Evolutionary conservation across 2,329 filamentous ascomycete genomes (phyloP), one percentile per base, ranked within the genome.

Genomic region (Dactylella cylindrospora): DNA sequence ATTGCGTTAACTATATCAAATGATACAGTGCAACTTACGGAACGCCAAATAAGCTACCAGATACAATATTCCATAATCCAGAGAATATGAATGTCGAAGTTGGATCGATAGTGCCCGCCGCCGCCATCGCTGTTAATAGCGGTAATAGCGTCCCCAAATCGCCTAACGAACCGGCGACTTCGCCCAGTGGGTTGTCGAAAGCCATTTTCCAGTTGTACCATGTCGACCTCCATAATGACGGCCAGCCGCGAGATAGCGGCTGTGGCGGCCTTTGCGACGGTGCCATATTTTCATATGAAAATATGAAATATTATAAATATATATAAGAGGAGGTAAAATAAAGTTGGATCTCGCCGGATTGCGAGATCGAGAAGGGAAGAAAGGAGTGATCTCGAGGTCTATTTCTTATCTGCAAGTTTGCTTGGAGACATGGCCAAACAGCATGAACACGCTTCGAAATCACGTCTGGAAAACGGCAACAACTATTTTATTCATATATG

Each of bases 41-140:
- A 32, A 97, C 85, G 5, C 91, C 91, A 69, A 96, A 97, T 25
- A 84, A 74, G 1, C 84, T 70, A 13, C 91, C 93, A 0, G 90
- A 95, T 9, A 86, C 69, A 51, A 96, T 81, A 70, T 97, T 97
- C 73, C 86, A 91, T 7, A 90, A 70, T 1, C 93, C 93, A 0
- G 89, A 90, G 71, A 95, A 93, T 4, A 97, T 81, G 0, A 97
- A 79, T 0, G 91, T 96, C 40, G 84, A 84, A 20, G 88, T 83
- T 1, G 97, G 79, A 17, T 88, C 85, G 68, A 97, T 87, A 6
- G 87, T 90, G 26, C 80, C 78, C 66, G 88, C 86, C 22, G 88
- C 75, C 0, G 90, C 84, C 22, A 97, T 82, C 2, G 90, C 88
- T 36, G 49, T 64, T 3, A 65, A 32, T 17, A 66, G 22, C 4